Base-by-base conservation (phyloP, 768 basidiomycete genomes). In the Trametes punicea region DNA sequence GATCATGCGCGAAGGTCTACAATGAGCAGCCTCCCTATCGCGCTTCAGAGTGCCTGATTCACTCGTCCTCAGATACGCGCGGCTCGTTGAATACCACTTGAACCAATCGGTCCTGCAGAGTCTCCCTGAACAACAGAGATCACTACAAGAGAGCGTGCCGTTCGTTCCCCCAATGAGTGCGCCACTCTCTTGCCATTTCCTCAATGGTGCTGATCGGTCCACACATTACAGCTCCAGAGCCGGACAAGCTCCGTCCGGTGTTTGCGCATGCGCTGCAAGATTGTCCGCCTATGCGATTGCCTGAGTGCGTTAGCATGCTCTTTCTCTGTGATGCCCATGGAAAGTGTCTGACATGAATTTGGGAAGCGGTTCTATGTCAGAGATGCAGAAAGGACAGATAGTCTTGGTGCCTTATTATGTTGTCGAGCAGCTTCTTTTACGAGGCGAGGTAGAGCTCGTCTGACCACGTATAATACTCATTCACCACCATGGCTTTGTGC, bases 311-410 rank as follows among this genome's bases (percentile, higher is more conserved):
- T 18, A 21, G 1, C 25, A 39, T 31, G 7, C 1, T 51, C 34
- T 44, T 39, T 10, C 33, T 27, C 3, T 1, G 34, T 23, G 25
- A 23, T 39, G 3, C 11, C 18, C 26, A 38, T 15, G 11, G 21
- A 23, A 23, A 23, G 18, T 21, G 29, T 41, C 46, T 26, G 8
- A 15, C 23, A 18, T 13, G n/a, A 27, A n/a, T 4, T 5, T 45
- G 1, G 48, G 25, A 64, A 87, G 94, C 57, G 91, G 91, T 25
- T 80, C 83, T 30, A 72, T 79, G 29, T 69, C 93, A 53, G 83
- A 88, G 33, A 83, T 96, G 78, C 76, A 81, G 48, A 88, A 87
- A 64, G 91, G 87, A 8, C 86, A 90, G 57, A 91, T 94, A 53
- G 88, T 90, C 38, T 66, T 96, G 16, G 78, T 88, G 16, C 87